Conservation (phyloP, 2,329 filamentous ascomycete species). For the Talaromyces albobiverticillius region DNA sequence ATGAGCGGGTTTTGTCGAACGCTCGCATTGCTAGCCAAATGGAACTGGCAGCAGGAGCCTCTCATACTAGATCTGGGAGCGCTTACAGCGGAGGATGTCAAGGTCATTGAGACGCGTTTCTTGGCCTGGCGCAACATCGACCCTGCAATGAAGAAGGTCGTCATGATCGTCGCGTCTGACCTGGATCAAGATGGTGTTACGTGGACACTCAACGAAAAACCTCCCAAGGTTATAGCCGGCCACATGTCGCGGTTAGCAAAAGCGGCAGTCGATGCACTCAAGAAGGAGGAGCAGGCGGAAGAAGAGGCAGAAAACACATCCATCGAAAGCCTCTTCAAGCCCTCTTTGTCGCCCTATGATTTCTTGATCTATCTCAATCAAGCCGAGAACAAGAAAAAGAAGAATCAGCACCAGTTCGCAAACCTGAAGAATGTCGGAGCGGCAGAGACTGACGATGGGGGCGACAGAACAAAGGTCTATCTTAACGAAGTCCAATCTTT, state of each 20-base stretch:
- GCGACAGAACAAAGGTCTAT: conserved; percentile 61
- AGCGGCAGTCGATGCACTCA: conserved; percentile 66
- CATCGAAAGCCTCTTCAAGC: conserved; percentile 67
- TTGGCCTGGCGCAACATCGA: conserved; percentile 85
- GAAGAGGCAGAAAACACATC: conserved; percentile 36
- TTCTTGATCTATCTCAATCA: conserved; percentile 72
- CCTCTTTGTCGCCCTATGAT: conserved; percentile 75
- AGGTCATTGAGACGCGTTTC: conserved; percentile 67
- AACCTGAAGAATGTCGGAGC: conserved; percentile 66
- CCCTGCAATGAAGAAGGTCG: conserved; percentile 78
- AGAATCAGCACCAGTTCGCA: conserved; percentile 35
- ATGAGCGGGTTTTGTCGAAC: conserved; percentile 79
- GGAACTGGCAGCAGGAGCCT: conserved; percentile 88
- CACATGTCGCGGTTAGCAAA: conserved; percentile 80
- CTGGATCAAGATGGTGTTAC: conserved; percentile 73
- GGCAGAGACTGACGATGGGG: conserved; percentile 47
- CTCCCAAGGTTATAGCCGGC: conserved; percentile 77
- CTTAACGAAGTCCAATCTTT: conserved; percentile 63
- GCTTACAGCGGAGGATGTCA: conserved; percentile 60
- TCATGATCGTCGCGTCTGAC: conserved; percentile 77
- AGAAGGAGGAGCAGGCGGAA: conserved; percentile 32
- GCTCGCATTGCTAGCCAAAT: conserved; percentile 73
- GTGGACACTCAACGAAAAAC: conserved; percentile 69
- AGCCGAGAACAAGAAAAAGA: conserved; percentile 44
- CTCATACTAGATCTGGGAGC: conserved; percentile 72